Percentiles rank a stretch among this genome's conserved stretches.
phyloP scores from a whole-genome alignment of 2,329 filamentous ascomycete species.

The Botrytis byssoidea region DNA sequence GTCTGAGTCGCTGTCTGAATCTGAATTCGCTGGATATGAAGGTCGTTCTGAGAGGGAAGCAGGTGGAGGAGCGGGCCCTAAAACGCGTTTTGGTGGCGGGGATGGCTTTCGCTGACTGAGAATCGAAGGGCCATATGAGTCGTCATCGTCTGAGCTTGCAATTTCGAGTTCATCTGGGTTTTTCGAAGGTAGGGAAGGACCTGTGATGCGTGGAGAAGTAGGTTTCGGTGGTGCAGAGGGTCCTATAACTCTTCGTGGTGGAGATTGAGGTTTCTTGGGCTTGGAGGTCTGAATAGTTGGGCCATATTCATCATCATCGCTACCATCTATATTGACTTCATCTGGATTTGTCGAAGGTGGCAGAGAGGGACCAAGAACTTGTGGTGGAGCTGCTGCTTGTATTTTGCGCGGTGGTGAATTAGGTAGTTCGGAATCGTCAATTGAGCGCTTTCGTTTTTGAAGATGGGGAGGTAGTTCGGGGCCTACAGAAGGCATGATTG shows the following conservation, averaged over 20 bases:
- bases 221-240: slow-evolving; percentile 39
- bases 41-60: slow-evolving; percentile 44
- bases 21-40: slow-evolving; percentile 37
- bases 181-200: slow-evolving; percentile 37
- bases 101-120: not conserved
- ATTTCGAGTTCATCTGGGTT: slow-evolving; percentile 47
- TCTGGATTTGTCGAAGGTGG: slow-evolving; percentile 43
- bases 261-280: slow-evolving; percentile 23
- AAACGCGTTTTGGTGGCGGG: slow-evolving; percentile 24
- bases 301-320: slow-evolving; percentile 40
- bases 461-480: slow-evolving; percentile 68
- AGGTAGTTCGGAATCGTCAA: slow-evolving; percentile 42
- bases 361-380: slow-evolving; percentile 31
- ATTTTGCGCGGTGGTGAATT: slow-evolving; percentile 49
- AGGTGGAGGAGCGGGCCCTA: slow-evolving; percentile 46
- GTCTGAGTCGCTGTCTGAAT: slow-evolving; percentile 46
- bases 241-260: slow-evolving; percentile 24
- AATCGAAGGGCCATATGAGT: slow-evolving; percentile 13
- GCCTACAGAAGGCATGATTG: slow-evolving; percentile 48
- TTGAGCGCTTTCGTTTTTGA: slow-evolving; percentile 59
- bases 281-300: slow-evolving; percentile 17
- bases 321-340: slow-evolving; percentile 49
- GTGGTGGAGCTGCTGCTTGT: slow-evolving; percentile 33
- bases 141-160: slow-evolving; percentile 39
- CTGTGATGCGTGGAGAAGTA: slow-evolving; percentile 29